A percentile compares a stretch with the other conserved stretches of the same genome.
Evolutionary conservation across 2,329 filamentous ascomycete genomes (phyloP).

Genomic region (Graphilbum sp.): DNA sequence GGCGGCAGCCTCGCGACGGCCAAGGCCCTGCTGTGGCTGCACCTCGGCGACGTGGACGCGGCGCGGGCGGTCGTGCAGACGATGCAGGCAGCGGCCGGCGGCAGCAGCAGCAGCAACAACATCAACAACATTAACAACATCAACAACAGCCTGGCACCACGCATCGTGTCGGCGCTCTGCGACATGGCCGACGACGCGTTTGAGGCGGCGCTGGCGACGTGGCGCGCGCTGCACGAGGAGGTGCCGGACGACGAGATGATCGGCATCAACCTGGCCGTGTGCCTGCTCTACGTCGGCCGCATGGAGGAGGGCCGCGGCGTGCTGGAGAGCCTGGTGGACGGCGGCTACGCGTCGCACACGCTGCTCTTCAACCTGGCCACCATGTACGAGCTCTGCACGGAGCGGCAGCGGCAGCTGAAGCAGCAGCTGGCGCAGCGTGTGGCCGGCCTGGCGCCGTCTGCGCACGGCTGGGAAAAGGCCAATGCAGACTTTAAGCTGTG

Average conservation of each 20-base stretch:
- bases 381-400: conserved; percentile 81
- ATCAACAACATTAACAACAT: too few species aligned
- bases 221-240: conserved; percentile 32
- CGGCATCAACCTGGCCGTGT: conserved; percentile 70
- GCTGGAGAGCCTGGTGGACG: conserved; percentile 48
- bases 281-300: conserved; percentile 62
- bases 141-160: too few species aligned
- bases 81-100: conserved; percentile 3
- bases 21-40: conserved; percentile 55
- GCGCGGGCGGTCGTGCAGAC: conserved; percentile 38
- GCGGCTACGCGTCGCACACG: conserved; percentile 54
- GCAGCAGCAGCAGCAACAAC: conserved; percentile 12
- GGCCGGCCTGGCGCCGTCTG: conserved; percentile 37
- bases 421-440: conserved; percentile 52
- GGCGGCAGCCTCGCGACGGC: conserved; percentile 22
- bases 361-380: conserved; percentile 82
- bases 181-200: conserved; percentile 68
- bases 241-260: conserved; percentile 47
- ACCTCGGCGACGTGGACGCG: conserved; percentile 58
- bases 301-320: conserved; percentile 55
- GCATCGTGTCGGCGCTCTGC: conserved; percentile 49
- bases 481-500: conserved; percentile 65
- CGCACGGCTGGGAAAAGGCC: conserved; percentile 51
- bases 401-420: conserved; percentile 57
- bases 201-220: conserved; percentile 42